phyloP scores from a whole-genome alignment of 306 rosid species.

The Begonia fuchsioides region DNA sequence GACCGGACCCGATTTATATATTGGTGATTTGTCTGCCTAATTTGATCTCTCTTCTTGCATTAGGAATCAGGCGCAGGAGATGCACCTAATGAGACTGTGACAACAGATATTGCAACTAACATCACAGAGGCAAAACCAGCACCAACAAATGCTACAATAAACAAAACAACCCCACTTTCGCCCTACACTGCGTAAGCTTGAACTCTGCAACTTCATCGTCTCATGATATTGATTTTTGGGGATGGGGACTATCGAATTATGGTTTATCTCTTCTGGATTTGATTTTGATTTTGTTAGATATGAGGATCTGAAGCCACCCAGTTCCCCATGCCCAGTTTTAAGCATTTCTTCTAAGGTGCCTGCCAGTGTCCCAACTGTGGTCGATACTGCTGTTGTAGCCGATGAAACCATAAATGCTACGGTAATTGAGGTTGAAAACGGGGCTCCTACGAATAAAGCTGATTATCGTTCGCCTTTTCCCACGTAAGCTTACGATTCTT shows the following conservation, averaged over 20 bases:
- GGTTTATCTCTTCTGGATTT: background rate
- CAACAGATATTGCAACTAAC: slow-evolving; percentile 11
- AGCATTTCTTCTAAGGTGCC: slow-evolving; percentile 21
- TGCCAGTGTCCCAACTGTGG: slow-evolving; percentile 9
- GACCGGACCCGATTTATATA: no score
- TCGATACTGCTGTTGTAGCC: slow-evolving; percentile 13
- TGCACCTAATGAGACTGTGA: slow-evolving; percentile 19
- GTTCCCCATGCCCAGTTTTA: slow-evolving; percentile 43
- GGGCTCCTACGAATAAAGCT: slow-evolving; percentile 20
- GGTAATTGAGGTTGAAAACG: slow-evolving; percentile 4
- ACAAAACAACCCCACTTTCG: slow-evolving; percentile 23
- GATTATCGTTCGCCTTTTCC: slow-evolving; percentile 21
- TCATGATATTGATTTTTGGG: background rate
- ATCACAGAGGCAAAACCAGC: slow-evolving; percentile 21
- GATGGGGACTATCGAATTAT: background rate
- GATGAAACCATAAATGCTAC: slow-evolving; percentile 6
- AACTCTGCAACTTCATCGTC: background rate
- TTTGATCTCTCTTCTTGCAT: background rate
- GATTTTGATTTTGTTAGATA: slow-evolving; percentile 20
- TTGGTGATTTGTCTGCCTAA: no score
- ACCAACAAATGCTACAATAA: slow-evolving; percentile 10
- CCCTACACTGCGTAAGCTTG: slow-evolving; percentile 42
- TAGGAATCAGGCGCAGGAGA: slow-evolving; percentile 33
- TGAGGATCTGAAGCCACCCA: slow-evolving; percentile 52
- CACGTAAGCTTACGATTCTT: slow-evolving; percentile 20